These are phyloP conservation scores for Gentiana macrophylla DNA, from an alignment of 257 asterid species.

Conservation along the genomic window DNA sequence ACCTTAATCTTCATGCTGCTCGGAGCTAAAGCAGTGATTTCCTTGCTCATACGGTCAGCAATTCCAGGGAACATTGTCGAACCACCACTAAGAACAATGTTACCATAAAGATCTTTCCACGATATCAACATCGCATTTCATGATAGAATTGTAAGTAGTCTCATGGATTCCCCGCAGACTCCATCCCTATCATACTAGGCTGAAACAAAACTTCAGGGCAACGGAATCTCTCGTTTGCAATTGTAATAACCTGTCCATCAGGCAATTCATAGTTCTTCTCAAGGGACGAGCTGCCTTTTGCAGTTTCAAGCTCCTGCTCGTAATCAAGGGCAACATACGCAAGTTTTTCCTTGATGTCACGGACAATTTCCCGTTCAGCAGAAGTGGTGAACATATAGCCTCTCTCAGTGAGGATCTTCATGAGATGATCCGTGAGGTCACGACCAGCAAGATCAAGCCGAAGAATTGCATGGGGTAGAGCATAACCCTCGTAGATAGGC, in stretches of 20 bases:
- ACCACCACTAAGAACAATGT: constrained; percentile 63
- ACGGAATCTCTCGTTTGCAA: constrained; percentile 34
- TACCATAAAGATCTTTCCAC: constrained; percentile 63
- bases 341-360: constrained; percentile 31
- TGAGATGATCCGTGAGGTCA: constrained; percentile 29
- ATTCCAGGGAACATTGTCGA: constrained; percentile 68
- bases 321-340: constrained; percentile 33
- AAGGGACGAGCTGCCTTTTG: constrained; percentile 21
- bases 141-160: constrained; percentile 49
- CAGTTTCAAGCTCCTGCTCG: constrained; percentile 29
- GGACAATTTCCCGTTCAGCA: constrained; percentile 40
- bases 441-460: constrained; percentile 38
- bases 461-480: constrained; percentile 39
- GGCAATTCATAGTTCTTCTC: constrained; percentile 38
- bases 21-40: constrained; percentile 53
- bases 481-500: constrained; percentile 36
- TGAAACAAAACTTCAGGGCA: constrained; percentile 37
- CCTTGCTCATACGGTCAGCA: constrained; percentile 66
- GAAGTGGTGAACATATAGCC: constrained; percentile 31
- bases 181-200: constrained; percentile 27
- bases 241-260: constrained; percentile 34
- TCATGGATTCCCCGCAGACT: constrained; percentile 19
- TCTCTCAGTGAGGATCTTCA: constrained; percentile 35
- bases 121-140: constrained; percentile 37
- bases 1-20: constrained; percentile 63